A percentile compares a stretch with the other conserved stretches of the same genome.
These are phyloP conservation scores for Elsinoe arachidis DNA, from an alignment of 2,329 filamentous ascomycete species.

Conservation along the genomic window DNA sequence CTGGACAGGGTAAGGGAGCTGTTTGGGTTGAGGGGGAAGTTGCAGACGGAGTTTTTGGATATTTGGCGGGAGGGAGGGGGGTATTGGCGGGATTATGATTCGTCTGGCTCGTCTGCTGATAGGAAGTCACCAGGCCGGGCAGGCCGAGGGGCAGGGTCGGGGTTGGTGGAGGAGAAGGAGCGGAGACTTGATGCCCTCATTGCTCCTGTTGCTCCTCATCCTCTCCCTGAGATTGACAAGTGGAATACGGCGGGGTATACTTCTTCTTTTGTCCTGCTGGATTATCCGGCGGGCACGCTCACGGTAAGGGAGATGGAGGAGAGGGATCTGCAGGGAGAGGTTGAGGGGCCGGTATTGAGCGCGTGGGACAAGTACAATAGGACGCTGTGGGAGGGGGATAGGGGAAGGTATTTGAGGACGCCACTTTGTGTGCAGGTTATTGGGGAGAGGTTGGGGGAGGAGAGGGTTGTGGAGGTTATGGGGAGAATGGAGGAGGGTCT, in stretches of 20 bases:
- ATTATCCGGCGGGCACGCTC: conserved; percentile 51
- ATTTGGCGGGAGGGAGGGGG: conserved; percentile 46
- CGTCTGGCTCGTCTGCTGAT: too few species aligned
- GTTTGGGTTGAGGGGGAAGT: conserved; percentile 42
- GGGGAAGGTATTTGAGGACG: conserved; percentile 46
- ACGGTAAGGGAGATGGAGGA: conserved; percentile 45
- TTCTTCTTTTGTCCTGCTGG: conserved; percentile 51
- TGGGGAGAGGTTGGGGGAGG: conserved; percentile 46
- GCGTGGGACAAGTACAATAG: conserved; percentile 55
- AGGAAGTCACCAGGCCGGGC: too few species aligned
- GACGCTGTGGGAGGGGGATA: conserved; percentile 48
- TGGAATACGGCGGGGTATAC: conserved; percentile 58
- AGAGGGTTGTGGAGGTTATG: conserved; percentile 47
- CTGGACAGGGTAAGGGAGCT: conserved; percentile 44
- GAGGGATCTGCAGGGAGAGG: conserved; percentile 43
- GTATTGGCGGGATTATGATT: conserved; percentile 22
- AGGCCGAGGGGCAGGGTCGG: conserved; percentile 16
- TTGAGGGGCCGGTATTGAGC: conserved; percentile 32
- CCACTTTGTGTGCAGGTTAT: conserved; percentile 50
- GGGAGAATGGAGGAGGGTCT: conserved; percentile 42
- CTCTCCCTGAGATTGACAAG: conserved; percentile 52
- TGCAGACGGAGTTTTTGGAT: conserved; percentile 48
- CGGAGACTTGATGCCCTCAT: conserved; percentile 51
- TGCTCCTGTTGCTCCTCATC: conserved; percentile 56
- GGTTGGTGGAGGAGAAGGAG: neutral